Evolutionary conservation across 805 yeast genomes (phyloP).

Genomic region (Candida coleopterorum): DNA sequence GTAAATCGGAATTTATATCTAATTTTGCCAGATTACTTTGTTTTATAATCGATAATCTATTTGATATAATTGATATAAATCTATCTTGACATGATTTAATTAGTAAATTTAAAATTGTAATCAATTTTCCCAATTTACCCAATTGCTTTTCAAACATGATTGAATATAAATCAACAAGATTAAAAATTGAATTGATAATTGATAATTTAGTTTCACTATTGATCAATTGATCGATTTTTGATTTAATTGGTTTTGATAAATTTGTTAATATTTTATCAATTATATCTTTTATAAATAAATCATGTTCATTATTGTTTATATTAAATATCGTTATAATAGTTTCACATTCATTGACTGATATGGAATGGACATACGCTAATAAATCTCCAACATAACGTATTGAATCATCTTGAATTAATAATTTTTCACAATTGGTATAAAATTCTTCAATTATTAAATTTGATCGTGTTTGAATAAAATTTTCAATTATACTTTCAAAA

Average conservation of each 20-base stretch:
- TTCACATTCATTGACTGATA: conserved; percentile 85
- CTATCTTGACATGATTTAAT: conserved; percentile 23
- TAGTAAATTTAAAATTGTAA: conserved; percentile 20
- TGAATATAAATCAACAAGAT: conserved; percentile 61
- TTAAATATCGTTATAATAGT: conserved; percentile 57
- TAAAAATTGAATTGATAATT: conserved; percentile 53
- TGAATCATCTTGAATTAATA: conserved; percentile 70
- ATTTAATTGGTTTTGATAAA: conserved; percentile 55
- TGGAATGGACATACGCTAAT: conserved; percentile 80
- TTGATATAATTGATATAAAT: conserved; percentile 20
- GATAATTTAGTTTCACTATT: conserved; percentile 58
- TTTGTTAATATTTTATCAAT: conserved; percentile 49
- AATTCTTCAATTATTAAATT: conserved; percentile 64
- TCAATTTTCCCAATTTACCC: conserved; percentile 14
- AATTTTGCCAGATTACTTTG: conserved; percentile 36
- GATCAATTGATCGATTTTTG: conserved; percentile 64
- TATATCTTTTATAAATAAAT: conserved; percentile 24
- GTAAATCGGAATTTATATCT: conserved; percentile 49
- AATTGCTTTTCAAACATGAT: conserved; percentile 56
- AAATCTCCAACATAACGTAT: conserved; percentile 80
- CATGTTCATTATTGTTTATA: conserved; percentile 22
- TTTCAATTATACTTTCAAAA: conserved; percentile 56
- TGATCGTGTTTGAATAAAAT: conserved; percentile 67
- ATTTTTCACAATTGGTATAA: conserved; percentile 15
- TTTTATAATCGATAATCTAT: conserved; percentile 27